Evolutionary conservation across 1,139 yeast genomes (phyloP), one percentile per base, ranked within the genome.

Genomic region (Magnusiomyces fungicola): DNA sequence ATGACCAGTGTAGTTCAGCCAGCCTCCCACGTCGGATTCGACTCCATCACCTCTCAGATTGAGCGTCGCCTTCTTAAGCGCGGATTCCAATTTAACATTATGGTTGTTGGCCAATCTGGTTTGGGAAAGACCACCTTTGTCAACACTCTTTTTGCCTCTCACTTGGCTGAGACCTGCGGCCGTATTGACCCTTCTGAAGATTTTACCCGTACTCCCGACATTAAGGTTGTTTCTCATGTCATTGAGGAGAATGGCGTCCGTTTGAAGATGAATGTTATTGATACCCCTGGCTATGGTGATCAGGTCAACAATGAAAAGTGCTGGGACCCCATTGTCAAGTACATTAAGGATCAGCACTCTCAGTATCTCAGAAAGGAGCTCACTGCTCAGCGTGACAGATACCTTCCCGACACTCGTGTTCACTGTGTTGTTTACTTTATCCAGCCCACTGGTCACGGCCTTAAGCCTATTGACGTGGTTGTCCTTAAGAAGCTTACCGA

Each of bases 221-320:
- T 92, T 66, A 79, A 83, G 60, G 83, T 84, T 32, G 76, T 82
- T 39, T 70, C 81, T 32, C 95, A 87, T 61, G 69, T 74, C 41
- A 58, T 90, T 57, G 69, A 80, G 53, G 98, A 92, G 69, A 90
- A 88, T 66, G 86, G 85, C 58, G 98, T 92, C 53, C 80, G 83
- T 53, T 79, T 92, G 65, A 83, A 84, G 62, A 72, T 92, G 56
- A 90, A 88, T 60, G 81, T 90, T 52, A 86, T 92, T 65, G 98
- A 92, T 66, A 92, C 97, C 7, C 97, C 97, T 12, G 98, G 98
- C 7, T 92, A 88, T 72, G 97, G 96, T 38, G 98, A 92, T 71
- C 96, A 87, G 69, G 84, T 92, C 61, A 88, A 92, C 71, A 92
- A 92, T 69, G 96, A 89, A 62, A 84, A 85, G 69, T 92, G 74